Evolutionary conservation across 768 basidiomycete genomes (phyloP), one percentile per base, ranked within the genome.

Genomic region (Chiua virens): DNA sequence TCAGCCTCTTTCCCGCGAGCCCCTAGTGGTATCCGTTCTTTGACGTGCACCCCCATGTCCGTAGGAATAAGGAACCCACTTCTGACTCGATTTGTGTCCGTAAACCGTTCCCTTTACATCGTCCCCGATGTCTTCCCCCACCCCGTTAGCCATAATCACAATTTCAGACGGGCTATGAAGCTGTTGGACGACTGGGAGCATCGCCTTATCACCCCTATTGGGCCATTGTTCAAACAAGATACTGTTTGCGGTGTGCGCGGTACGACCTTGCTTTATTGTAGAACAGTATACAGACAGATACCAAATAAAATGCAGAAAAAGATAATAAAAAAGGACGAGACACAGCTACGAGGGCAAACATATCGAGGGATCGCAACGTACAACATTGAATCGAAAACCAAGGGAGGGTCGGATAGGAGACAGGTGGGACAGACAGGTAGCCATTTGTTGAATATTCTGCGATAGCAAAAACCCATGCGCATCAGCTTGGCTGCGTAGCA

Each of bases 351-450:
- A 22, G 53, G 49, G 50, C 46, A 28, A 58, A 61, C 61, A 67
- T 61, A 59, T 54, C 66, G 63, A 63, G 62, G 56, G 59, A 59
- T 66, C 61, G 57, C 66, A 47, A 48, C 46, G 49, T 68, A 71
- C 58, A 59, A 58, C 65, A 65, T 25, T 54, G 28, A 49, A 40
- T 48, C 40, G 42, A 44, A 54, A 45, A 46, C 49, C 42, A 4
- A 55, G 49, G 14, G 46, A 55, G 20, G 35, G 44, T 62, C 18
- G 37, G 52, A 47, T 38, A 52, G 38, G 48, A 44, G 34, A 49
- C 41, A 30, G 30, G 11, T 14, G 30, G 38, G 30, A 30, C 4
- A 28, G 43, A 43, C 17, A 25, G 38, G 17, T 28, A 27, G 22
- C 18, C 22, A 27, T 27, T 8, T 15, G 20, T 45, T 28, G 27